Evolutionary conservation across 2,329 filamentous ascomycete species (phyloP), one percentile per base, ranked within the genome.

Genomic region (Hymenoscyphus repandus): DNA sequence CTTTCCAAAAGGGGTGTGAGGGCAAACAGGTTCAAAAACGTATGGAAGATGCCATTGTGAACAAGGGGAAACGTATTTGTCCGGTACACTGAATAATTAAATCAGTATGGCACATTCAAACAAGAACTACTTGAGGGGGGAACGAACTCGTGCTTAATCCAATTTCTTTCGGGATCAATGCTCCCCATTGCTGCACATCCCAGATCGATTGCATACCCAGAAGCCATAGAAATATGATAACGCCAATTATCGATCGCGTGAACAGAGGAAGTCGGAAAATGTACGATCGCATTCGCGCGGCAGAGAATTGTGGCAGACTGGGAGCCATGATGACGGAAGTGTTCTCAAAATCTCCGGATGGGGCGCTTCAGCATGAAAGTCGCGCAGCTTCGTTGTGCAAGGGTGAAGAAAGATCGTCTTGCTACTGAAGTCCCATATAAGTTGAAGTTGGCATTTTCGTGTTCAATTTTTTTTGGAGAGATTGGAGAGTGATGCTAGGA

Each of bases 31-130:
- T 97, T 96, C 65, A 95, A 73, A 47, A 91, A 64, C 54, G 85
- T 78, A 69, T 97, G 93, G 61, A 96, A 74, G 66, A 95, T 78
- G 62, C 86, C 86, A 40, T 82, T 69, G 67, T 99, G 93, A 53
- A 96, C 83, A 50, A 99, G 74, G 1, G 91, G 90, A 65, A 90
- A 99, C 0, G 92, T 95, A 66, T 96, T 96, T 33, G 95, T 78
- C 54, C 93, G 85, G 70, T 96, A 92, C 73, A 95, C 91, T 96
- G 18, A 30, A 12, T 59, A 47, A 47, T 40, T 38, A 20, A 43
- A 20, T 33, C 33, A 36, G n/a, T 10, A n/a, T 36, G 15, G 7
- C 12, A 1, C 31, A 11, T 17, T 10, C 11, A 10, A 12, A 1
- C 22, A 13, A 11, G 12, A 9, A 22, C 27, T n/a, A 15, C 10